These are phyloP conservation scores for Aureobasidium sp. DNA, from an alignment of 2,329 filamentous ascomycete genomes.

Conservation along the genomic window DNA sequence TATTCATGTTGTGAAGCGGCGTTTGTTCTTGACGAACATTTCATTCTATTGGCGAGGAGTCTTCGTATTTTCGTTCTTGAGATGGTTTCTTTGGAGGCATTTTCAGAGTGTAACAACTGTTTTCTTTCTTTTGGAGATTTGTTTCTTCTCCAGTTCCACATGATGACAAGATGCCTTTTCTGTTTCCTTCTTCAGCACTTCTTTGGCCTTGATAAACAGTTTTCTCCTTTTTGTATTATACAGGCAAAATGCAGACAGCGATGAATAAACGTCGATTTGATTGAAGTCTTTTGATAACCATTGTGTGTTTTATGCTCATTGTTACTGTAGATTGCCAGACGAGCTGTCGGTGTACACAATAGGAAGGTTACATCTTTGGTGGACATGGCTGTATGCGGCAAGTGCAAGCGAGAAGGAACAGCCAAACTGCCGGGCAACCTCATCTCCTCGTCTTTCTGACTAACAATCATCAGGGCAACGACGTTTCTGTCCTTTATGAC, in stretches of 20 bases:
- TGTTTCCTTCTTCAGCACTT: background rate
- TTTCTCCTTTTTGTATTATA: constrained; percentile 8
- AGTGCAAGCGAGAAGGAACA: background rate
- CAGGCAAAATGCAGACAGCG: background rate
- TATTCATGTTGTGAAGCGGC: background rate
- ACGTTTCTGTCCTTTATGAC: background rate
- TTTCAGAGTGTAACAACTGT: background rate
- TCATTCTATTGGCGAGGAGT: constrained; percentile 10
- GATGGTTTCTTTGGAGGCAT: background rate
- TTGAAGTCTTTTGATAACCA: too few species aligned
- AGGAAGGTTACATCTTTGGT: background rate
- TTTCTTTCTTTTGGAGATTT: background rate
- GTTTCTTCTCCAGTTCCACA: background rate
- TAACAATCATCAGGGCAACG: background rate
- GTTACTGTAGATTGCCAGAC: background rate
- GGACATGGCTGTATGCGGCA: background rate
- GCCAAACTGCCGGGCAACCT: background rate
- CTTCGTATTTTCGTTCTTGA: constrained; percentile 1
- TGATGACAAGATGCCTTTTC: background rate
- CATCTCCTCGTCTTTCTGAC: background rate
- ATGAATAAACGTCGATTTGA: background rate
- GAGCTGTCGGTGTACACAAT: background rate
- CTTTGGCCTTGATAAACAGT: background rate
- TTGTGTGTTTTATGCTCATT: background rate
- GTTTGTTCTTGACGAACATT: constrained; percentile 8